Conservation (phyloP, 805 yeast genomes). For the Candida sonorensis region DNA sequence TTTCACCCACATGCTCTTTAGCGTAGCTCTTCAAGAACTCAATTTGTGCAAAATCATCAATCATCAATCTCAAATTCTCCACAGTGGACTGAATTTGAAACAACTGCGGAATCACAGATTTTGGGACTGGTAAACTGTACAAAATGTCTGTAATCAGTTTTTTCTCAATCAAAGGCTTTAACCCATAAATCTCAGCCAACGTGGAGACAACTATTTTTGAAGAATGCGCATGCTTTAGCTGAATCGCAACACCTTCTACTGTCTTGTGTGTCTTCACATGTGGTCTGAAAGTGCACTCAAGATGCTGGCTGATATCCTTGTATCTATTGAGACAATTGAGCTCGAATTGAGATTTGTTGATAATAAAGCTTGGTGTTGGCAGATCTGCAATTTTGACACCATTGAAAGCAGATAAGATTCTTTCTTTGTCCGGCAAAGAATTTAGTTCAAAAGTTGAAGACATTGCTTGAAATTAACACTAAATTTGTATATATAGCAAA, state of each 20-base stretch:
- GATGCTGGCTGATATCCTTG: neutral
- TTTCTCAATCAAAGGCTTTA: constrained; percentile 27
- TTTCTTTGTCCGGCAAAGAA: too few species aligned
- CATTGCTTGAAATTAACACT: too few species aligned
- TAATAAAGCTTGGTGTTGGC: too few species aligned
- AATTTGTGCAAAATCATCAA: constrained; percentile 56
- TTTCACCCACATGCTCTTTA: constrained; percentile 8
- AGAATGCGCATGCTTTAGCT: constrained; percentile 43
- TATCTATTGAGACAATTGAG: too few species aligned
- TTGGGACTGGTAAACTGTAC: constrained; percentile 53
- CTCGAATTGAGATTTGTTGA: too few species aligned
- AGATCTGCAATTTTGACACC: too few species aligned
- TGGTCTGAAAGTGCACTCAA: constrained; percentile 47
- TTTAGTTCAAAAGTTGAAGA: too few species aligned
- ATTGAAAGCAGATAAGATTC: too few species aligned
- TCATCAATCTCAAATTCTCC: constrained; percentile 44
- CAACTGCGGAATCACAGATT: constrained; percentile 42
- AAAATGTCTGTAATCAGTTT: constrained; percentile 38
- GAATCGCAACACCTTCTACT: constrained; percentile 47
- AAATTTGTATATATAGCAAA: too few species aligned
- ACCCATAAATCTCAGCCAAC: constrained; percentile 54
- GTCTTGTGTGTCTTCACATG: constrained; percentile 77
- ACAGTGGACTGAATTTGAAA: constrained; percentile 35
- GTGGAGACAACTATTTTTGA: constrained; percentile 62
- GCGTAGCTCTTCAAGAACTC: constrained; percentile 33